Evolutionary conservation across 495 filamentous ascomycete genomes (phyloP).

Genomic region (Clohesyomyces aquaticus): DNA sequence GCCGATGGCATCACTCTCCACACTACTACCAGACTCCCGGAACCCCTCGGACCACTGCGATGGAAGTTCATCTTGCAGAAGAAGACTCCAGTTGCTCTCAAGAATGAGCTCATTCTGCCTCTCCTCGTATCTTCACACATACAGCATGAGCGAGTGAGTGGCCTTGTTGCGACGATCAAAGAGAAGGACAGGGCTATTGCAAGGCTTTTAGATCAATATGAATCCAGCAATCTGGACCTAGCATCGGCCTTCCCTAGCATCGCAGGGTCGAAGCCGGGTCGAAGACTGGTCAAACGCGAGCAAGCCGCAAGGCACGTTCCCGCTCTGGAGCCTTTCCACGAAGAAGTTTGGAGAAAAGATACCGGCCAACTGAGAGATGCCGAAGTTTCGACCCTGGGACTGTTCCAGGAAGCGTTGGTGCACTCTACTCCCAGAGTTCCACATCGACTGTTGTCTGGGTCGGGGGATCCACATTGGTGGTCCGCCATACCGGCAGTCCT

Average conservation of each 20-base stretch:
- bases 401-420: conserved; percentile 44
- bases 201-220: conserved; percentile 78
- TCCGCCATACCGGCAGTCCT: conserved; percentile 1
- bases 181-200: conserved; percentile 81
- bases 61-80: conserved; percentile 69
- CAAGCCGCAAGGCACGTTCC: conserved; percentile 57
- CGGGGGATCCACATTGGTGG: conserved; percentile 21
- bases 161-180: conserved; percentile 62
- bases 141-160: conserved; percentile 55
- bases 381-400: conserved; percentile 13
- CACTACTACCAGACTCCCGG: conserved; percentile 64
- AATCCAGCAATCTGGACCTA: conserved; percentile 67
- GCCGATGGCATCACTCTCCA: conserved; percentile 57
- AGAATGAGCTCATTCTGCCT: conserved; percentile 69
- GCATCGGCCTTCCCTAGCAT: conserved; percentile 71
- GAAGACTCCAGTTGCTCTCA: conserved; percentile 57
- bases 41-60: conserved; percentile 66
- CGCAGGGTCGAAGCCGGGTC: conserved; percentile 46
- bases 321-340: conserved; percentile 59
- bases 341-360: conserved; percentile 52
- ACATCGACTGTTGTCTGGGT: conserved; percentile 51
- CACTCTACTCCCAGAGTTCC: conserved; percentile 48
- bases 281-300: conserved; percentile 47
- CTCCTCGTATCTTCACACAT: conserved; percentile 62
- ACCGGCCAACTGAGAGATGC: conserved; percentile 39